Conservation (phyloP, 2,329 filamentous ascomycete genomes). For the Chlorencoelia australis region DNA sequence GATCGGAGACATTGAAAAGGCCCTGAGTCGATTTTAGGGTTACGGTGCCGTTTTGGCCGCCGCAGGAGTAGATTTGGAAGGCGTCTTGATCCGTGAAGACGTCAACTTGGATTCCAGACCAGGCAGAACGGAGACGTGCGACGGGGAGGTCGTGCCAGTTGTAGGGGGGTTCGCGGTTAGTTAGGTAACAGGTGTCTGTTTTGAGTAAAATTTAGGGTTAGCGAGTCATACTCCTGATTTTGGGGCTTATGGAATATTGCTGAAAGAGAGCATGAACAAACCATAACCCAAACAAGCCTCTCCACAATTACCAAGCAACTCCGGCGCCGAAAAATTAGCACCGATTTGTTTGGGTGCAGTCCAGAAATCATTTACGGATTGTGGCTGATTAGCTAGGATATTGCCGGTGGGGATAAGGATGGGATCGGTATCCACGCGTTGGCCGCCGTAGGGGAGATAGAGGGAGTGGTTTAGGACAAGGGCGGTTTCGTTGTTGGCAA, state of each 20-base stretch:
- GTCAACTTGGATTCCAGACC: slow-evolving; percentile 76
- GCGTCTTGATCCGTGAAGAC: slow-evolving; percentile 77
- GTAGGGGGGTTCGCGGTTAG: slow-evolving; percentile 51
- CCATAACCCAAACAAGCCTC: slow-evolving; percentile 78
- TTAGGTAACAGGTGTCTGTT: slow-evolving; percentile 56
- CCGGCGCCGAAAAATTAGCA: slow-evolving; percentile 50
- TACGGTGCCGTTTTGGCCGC: slow-evolving; percentile 59
- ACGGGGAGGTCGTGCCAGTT: slow-evolving; percentile 56
- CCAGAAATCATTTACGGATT: slow-evolving; percentile 75
- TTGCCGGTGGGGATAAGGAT: slow-evolving; percentile 69
- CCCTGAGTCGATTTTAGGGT: slow-evolving; percentile 64
- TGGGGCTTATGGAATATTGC: slow-evolving; percentile 41
- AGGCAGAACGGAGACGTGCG: slow-evolving; percentile 59
- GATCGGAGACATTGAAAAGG: slow-evolving; percentile 40
- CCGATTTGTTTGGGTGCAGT: slow-evolving; percentile 71
- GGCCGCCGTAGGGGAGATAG: slow-evolving; percentile 61
- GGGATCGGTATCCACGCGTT: slow-evolving; percentile 57
- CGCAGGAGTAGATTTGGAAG: slow-evolving; percentile 82
- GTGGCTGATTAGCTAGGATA: slow-evolving; percentile 56
- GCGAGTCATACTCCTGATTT: no score
- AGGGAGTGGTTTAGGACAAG: slow-evolving; percentile 61
- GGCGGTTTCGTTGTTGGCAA: slow-evolving; percentile 60
- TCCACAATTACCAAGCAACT: slow-evolving; percentile 66
- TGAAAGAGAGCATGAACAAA: slow-evolving; percentile 27
- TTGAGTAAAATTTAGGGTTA: no score